These are phyloP conservation scores for Cladorrhinum sp. DNA, from an alignment of 2,329 filamentous ascomycete genomes.

Conservation along the genomic window DNA sequence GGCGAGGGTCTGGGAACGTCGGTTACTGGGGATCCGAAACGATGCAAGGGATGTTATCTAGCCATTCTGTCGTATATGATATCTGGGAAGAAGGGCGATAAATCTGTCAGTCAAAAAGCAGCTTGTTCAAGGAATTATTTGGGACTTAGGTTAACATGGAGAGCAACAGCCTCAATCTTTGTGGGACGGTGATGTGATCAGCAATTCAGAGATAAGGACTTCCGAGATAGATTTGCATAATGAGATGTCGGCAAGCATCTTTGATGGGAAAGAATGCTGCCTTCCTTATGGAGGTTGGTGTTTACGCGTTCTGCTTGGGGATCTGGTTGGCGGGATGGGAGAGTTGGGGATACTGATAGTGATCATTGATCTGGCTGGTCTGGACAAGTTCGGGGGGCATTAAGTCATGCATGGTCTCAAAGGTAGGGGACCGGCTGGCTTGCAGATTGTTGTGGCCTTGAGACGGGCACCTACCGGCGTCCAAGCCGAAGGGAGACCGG, in stretches of 20 bases:
- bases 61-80: neutral
- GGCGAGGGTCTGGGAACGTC: neutral
- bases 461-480: neutral
- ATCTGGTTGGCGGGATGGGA: neutral
- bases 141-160: neutral
- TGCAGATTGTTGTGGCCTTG: neutral
- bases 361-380: conserved; percentile 1
- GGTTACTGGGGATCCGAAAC: neutral
- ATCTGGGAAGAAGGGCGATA: neutral
- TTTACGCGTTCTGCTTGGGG: neutral
- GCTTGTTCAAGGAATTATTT: neutral
- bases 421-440: neutral
- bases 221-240: conserved; percentile 11
- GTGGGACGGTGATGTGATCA: neutral
- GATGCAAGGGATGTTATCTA: neutral
- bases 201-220: neutral
- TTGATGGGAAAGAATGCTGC: neutral
- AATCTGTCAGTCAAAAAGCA: neutral
- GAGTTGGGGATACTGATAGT: neutral
- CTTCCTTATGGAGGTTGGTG: neutral
- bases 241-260: neutral
- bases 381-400: neutral
- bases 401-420: neutral
- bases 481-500: neutral
- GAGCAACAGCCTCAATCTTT: neutral